phyloP scores from a whole-genome alignment of 1,284 basidiomycete species.

The Trichosporon inkin region DNA sequence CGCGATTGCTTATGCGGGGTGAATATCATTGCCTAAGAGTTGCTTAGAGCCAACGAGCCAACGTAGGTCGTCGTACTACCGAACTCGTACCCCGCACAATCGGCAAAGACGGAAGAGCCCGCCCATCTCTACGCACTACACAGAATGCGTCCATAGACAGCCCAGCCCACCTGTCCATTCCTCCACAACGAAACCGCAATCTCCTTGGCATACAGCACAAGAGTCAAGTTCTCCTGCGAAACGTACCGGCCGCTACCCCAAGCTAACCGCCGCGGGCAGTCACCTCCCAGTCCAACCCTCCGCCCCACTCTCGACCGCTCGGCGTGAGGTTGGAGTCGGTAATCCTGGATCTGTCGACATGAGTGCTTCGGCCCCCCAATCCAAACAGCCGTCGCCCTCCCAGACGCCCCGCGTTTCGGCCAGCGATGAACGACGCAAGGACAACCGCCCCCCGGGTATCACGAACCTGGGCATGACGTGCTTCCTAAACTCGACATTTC shows the following conservation, averaged over 20 bases:
- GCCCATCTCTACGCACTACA: no score
- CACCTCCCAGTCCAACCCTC: neutral
- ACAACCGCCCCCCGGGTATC: constrained; percentile 56
- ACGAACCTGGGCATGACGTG: constrained; percentile 86
- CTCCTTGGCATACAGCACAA: neutral
- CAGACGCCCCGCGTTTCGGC: constrained; percentile 17
- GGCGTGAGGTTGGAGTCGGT: neutral
- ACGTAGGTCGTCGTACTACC: no score
- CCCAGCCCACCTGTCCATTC: no score
- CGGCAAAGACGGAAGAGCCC: no score
- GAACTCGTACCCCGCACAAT: no score
- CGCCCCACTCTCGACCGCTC: neutral
- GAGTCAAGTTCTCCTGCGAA: neutral
- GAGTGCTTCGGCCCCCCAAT: constrained; percentile 24
- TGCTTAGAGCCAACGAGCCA: no score
- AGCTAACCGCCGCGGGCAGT: neutral
- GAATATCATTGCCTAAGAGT: no score
- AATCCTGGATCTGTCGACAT: constrained; percentile 6
- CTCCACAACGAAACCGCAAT: no score
- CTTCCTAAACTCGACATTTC: constrained; percentile 87
- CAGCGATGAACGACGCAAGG: neutral
- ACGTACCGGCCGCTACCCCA: neutral
- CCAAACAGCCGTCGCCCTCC: constrained; percentile 21
- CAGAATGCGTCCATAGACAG: no score
- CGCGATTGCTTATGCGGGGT: no score